Conservation (phyloP, 495 filamentous ascomycete genomes). For the Annulohypoxylon nitens region DNA sequence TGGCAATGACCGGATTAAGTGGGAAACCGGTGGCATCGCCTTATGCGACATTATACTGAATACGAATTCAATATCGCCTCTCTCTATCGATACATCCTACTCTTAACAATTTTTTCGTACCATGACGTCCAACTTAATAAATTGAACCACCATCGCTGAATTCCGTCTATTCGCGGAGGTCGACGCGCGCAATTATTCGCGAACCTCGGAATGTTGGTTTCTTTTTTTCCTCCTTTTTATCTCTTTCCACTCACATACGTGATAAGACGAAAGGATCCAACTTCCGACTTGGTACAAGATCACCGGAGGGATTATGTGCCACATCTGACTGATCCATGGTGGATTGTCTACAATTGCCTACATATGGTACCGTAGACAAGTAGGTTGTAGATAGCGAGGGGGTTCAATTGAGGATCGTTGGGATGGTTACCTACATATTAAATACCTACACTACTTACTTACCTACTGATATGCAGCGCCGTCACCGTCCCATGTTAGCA, state of each 20-base stretch:
- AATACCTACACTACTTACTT: conserved; percentile 1
- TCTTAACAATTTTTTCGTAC: conserved; percentile 19
- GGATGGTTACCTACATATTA: conserved; percentile 12
- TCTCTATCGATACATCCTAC: not conserved
- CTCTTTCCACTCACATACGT: not conserved
- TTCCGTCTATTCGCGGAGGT: conserved; percentile 12
- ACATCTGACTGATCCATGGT: conserved; percentile 14
- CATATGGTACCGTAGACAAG: not conserved
- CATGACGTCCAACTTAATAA: not conserved
- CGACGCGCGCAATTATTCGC: not conserved
- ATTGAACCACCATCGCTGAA: not conserved
- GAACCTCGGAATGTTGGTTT: not conserved
- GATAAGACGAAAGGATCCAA: conserved; percentile 25
- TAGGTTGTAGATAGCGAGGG: not conserved
- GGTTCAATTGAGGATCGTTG: not conserved
- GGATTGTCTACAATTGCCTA: conserved; percentile 1
- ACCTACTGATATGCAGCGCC: conserved; percentile 23
- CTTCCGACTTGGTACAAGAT: conserved; percentile 40
- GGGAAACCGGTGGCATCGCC: conserved; percentile 6
- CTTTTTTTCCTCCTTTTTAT: not conserved
- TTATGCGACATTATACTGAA: conserved; percentile 21
- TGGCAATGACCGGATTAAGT: conserved; percentile 10
- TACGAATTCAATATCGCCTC: conserved; percentile 25
- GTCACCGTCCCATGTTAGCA: conserved; percentile 33
- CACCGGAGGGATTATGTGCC: conserved; percentile 32